Evolutionary conservation across 371 early-diverging fungal species (phyloP).

Genomic region (Haplosporangium sp.): DNA sequence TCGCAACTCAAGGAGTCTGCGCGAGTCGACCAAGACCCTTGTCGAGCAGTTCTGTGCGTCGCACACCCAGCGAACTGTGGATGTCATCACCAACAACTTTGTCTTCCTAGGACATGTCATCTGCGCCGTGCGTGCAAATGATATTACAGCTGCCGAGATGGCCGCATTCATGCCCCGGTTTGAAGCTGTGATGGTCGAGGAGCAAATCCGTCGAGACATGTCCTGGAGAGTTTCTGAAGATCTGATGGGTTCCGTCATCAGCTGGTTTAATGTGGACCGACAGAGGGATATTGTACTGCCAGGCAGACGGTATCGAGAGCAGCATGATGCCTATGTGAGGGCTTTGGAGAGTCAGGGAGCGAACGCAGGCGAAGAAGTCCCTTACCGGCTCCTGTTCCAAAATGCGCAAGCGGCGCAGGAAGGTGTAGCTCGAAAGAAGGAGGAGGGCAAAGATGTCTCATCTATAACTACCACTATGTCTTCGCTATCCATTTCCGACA

Average conservation of each 20-base stretch:
- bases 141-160: constrained; percentile 40
- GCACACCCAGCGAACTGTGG: constrained; percentile 52
- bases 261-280: constrained; percentile 37
- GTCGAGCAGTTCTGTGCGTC: constrained; percentile 42
- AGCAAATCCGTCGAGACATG: constrained; percentile 55
- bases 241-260: constrained; percentile 31
- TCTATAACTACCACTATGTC: neutral
- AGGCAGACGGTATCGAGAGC: constrained; percentile 21
- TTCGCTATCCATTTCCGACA: constrained; percentile 16
- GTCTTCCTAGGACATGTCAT: constrained; percentile 56
- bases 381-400: constrained; percentile 2
- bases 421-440: neutral
- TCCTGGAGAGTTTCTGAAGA: constrained; percentile 24
- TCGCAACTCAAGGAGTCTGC: constrained; percentile 29
- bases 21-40: constrained; percentile 42
- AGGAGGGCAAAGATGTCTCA: neutral
- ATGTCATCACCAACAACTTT: constrained; percentile 50
- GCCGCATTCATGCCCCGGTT: constrained; percentile 18
- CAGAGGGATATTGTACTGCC: constrained; percentile 34
- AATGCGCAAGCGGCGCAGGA: constrained; percentile 16
- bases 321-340: constrained; percentile 31
- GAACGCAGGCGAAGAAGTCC: neutral
- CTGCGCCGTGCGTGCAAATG: constrained; percentile 54
- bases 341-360: constrained; percentile 3
- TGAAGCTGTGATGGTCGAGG: constrained; percentile 44